phyloP scores from a whole-genome alignment of 1,284 basidiomycete species.

The Sphaerobolus stellatus region DNA sequence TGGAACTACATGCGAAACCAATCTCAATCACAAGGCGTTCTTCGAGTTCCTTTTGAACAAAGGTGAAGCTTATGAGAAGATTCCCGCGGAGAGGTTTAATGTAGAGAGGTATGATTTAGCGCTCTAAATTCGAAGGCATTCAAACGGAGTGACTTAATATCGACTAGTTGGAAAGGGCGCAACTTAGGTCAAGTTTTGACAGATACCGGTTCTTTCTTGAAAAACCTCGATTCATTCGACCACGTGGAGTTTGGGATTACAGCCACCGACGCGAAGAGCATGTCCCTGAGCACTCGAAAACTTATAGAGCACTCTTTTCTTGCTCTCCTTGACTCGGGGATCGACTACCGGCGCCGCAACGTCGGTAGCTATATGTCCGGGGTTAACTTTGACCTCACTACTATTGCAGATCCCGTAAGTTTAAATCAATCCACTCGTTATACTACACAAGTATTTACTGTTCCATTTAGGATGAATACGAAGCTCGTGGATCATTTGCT shows the following conservation, averaged over 20 bases:
- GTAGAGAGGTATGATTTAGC: slow-evolving; percentile 28
- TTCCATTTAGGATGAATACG: slow-evolving; percentile 33
- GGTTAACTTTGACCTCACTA: slow-evolving; percentile 21
- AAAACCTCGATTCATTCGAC: slow-evolving; percentile 38
- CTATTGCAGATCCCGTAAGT: slow-evolving; percentile 27
- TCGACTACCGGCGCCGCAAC: slow-evolving; percentile 37
- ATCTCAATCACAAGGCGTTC: slow-evolving; percentile 38
- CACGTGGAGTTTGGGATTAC: slow-evolving; percentile 41
- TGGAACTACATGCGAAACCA: slow-evolving; percentile 26
- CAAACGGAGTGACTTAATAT: not conserved
- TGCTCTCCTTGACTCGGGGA: slow-evolving; percentile 41
- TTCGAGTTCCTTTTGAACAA: slow-evolving; percentile 37
- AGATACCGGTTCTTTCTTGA: slow-evolving; percentile 37
- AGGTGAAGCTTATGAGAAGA: slow-evolving; percentile 34
- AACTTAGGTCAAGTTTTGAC: slow-evolving; percentile 25
- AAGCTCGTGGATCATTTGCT: slow-evolving; percentile 38
- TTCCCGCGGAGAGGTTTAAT: slow-evolving; percentile 36
- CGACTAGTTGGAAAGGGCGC: slow-evolving; percentile 26
- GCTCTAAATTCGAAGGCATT: not conserved
- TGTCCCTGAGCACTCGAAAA: slow-evolving; percentile 36
- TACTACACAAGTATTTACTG: slow-evolving; percentile 14
- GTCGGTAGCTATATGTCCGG: slow-evolving; percentile 42
- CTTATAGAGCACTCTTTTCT: slow-evolving; percentile 40
- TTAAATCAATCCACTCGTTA: slow-evolving; percentile 12
- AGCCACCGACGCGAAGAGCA: slow-evolving; percentile 34